Evolutionary conservation across 2,329 filamentous ascomycete genomes (phyloP).

Genomic region (Trichoderma afroharzianum): DNA sequence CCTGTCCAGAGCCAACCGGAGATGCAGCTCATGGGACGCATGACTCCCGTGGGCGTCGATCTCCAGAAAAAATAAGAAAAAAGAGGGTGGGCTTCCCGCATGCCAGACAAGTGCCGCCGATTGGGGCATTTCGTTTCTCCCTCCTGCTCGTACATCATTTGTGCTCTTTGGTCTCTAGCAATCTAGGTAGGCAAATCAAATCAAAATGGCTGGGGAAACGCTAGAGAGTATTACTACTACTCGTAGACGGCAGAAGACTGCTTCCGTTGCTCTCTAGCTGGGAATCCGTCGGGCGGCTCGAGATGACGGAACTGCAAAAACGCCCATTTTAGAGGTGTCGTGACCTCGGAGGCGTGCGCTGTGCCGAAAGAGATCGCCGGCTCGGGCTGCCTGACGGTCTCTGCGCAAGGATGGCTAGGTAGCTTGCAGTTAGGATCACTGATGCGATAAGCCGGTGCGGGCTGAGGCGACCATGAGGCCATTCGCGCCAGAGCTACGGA

Average conservation of each 20-base stretch:
- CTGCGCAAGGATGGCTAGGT: neutral
- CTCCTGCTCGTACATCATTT: neutral
- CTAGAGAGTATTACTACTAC: neutral
- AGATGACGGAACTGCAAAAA: neutral
- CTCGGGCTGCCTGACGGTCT: neutral
- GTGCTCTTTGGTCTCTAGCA: neutral
- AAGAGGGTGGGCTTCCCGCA: constrained; percentile 18
- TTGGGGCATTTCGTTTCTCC: constrained; percentile 1
- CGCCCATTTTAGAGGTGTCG: neutral
- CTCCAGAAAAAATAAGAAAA: neutral
- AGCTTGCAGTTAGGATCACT: constrained; percentile 6
- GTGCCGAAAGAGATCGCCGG: constrained; percentile 3
- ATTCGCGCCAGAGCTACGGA: neutral
- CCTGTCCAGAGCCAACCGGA: neutral
- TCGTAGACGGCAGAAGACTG: neutral
- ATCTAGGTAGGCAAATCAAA: neutral
- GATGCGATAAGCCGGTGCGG: constrained; percentile 8
- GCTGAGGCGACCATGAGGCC: neutral
- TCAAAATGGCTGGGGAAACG: neutral
- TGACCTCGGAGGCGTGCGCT: neutral
- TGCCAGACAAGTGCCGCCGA: constrained; percentile 15
- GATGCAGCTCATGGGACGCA: constrained; percentile 19
- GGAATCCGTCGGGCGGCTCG: neutral
- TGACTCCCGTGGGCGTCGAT: constrained; percentile 20
- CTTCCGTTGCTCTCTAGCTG: neutral